Evolutionary conservation across 2,329 filamentous ascomycete genomes (phyloP), one percentile per base, ranked within the genome.

Genomic region (Penicillium sp.): DNA sequence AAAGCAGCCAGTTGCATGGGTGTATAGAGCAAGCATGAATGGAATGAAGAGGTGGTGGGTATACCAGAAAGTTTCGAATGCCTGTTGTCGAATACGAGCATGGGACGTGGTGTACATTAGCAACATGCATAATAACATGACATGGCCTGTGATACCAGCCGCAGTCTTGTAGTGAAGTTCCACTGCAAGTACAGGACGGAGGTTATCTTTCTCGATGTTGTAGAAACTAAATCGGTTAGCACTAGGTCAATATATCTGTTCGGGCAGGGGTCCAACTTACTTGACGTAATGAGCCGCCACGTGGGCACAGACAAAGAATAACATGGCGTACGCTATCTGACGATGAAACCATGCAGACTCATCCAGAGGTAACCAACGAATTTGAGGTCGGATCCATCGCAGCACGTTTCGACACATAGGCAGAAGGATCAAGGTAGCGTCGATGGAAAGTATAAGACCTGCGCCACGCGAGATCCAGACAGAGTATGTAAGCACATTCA

Each of bases 41-140:
- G 95, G 93, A 59, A 99, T 90, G 70, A 98, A 98, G n/a, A 99
- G 85, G 70, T 99, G 95, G 77, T 99, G 95, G 0, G 92, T 96
- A 78, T 99, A 99, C 95, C 95, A 99, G 75, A 99, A 99, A 0
- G 93, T 96, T 78, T 99, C 95, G 72, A 93, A 99, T 0, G 92
- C 96, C 73, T 99, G 95, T 73, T 98, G 93, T 54, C 95, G 90
- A 64, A 99, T 98, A 65, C 91, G 90, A 68, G 89, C 85, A 72
- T 99, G 95, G 3, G 95, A 90, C 0, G 93, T 97, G 1, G 95
- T 99, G 78, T 96, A 99, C 83, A 99, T 99, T 62, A 99, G 79
- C 62, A 99, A 80, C 95, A 99, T 99, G 83, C 93, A 98, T n/a
- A 99, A 82, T 26, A 98, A 85, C 95, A 99, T 99, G 61, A 97